Evolutionary conservation across 2,329 filamentous ascomycete genomes (phyloP), one percentile per base, ranked within the genome.

Genomic region (Cryphonectria naterciae): DNA sequence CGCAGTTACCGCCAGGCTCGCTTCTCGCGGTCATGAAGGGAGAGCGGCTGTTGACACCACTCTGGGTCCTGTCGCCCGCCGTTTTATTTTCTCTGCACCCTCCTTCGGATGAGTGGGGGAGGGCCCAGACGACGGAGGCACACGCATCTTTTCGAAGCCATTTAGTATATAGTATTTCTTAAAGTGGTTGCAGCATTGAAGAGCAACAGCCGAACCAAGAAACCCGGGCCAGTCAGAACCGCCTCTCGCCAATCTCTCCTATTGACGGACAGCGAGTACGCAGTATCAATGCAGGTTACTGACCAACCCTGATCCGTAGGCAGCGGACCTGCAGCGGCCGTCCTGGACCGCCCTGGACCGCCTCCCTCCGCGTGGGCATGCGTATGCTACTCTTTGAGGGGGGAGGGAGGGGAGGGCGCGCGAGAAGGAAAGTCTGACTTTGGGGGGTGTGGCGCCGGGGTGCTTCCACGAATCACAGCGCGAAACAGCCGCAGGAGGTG

Each of bases 111-210:
- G 54, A 58, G 46, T 58, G 54, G 54, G 13, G 11, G 25, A 32
- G 54, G 15, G 25, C 35, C 54, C 19, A 32, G 25, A 58, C 22
- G 32, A 49, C 54, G 28, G 54, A 58, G 54, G 54, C 15, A 32
- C 13, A 28, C 5, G 25, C 46, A 49, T 49, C 46, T 17, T 17
- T n/a, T 56, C 28, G 28, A 35, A 39, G 61, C 61, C 35, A 28
- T n/a, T n/a, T 22, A 19, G 46, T 49, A 17, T 49, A 49, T 8
- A 49, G 46, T 46, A 13, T n/a, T 46, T 39, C 52, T 58, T 35
- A 58, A 68, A 67, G 68, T 70, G 70, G 70, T 70, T 72, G 70
- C 70, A 70, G 54, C 46, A 43, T 43, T 60, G 25, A 39, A 32
- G 60, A 68, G 67, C 49, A 68, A 41, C 64, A 62, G 19, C 10